Evolutionary conservation across 768 basidiomycete genomes (phyloP), one percentile per base, ranked within the genome.

Genomic region (Phaffia tasmanica): DNA sequence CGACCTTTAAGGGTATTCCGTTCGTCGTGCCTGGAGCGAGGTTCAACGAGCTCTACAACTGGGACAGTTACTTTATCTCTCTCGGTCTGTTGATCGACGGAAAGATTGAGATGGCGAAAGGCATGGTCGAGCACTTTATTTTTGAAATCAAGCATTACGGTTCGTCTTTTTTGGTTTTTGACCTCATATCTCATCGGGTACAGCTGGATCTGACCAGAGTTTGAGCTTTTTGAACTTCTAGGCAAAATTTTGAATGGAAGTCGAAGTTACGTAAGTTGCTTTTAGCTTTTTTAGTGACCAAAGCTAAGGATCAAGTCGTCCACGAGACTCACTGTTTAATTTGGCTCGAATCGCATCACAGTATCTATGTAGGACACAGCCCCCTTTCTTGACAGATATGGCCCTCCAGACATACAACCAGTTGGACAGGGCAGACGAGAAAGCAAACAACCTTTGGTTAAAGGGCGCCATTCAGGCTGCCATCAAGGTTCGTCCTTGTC

Each of bases 311-410:
- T 54, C 16, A 35, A 27, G 19, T 35, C 3, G 32, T 16, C 6
- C n/a, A 14, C 35, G 30, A 15, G n/a, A n/a, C 42, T 64, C 47
- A 64, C 35, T 23, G 25, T 16, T 50, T 51, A 48, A 47, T 29
- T 6, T 27, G 27, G n/a, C 42, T 27, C 9, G 4, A 3, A 56
- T 15, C 21, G 21, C 8, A 57, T 15, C 86, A 85, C 72, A 81
- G 82, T 99, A 99, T 76, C 84, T 99, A 65, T 89, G 88, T 76
- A 87, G 94, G 69, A 88, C 91, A 16, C 94, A 99, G 75, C 94
- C 94, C 35, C 94, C 94, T 1, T 99, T 99, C 86, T 81, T 98
- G 57, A 98, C 94, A 55, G 94, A 99, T 76, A 91, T 99, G 86
- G 91, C 93, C 0, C 81, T 98, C 49, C 95, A 98, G 76, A 94